Evolutionary conservation across 1,284 basidiomycete genomes (phyloP).

Genomic region (Trichosporon sp.): DNA sequence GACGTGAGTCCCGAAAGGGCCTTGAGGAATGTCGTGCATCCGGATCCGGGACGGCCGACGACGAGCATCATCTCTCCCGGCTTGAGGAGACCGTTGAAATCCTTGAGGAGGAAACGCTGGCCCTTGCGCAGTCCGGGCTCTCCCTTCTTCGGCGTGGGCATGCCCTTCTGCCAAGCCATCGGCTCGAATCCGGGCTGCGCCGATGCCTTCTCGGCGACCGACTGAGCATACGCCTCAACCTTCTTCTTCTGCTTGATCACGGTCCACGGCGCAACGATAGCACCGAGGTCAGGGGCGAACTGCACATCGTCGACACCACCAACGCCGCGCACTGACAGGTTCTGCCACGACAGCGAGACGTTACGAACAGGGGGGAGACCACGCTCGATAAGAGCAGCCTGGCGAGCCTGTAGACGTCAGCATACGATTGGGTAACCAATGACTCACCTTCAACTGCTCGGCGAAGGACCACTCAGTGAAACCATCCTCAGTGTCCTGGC

Average conservation of each 20-base stretch:
- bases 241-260: slow-evolving; percentile 42
- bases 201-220: slow-evolving; percentile 24
- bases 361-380: slow-evolving; percentile 27
- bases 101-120: slow-evolving; percentile 49
- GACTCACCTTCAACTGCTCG: slow-evolving; percentile 8
- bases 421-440: too few species aligned
- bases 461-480: slow-evolving; percentile 15
- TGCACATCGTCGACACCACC: slow-evolving; percentile 49
- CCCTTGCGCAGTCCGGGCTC: slow-evolving; percentile 44
- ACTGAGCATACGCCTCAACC: slow-evolving; percentile 35
- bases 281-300: slow-evolving; percentile 46
- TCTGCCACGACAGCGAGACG: slow-evolving; percentile 42
- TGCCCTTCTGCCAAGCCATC: slow-evolving; percentile 36
- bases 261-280: slow-evolving; percentile 45
- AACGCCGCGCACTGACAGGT: slow-evolving; percentile 45
- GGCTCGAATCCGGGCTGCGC: slow-evolving; percentile 24
- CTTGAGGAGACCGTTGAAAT: slow-evolving; percentile 44
- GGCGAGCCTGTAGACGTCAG: slow-evolving; percentile 21
- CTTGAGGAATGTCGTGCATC: slow-evolving; percentile 59
- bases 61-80: slow-evolving; percentile 56
- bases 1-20: slow-evolving; percentile 55
- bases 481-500: not conserved
- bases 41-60: slow-evolving; percentile 56
- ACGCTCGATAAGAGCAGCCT: slow-evolving; percentile 22
- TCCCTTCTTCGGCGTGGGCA: slow-evolving; percentile 34